Evolutionary conservation across 108 stramenopile species (phyloP).

Genomic region (Discostella stelligeroides): DNA sequence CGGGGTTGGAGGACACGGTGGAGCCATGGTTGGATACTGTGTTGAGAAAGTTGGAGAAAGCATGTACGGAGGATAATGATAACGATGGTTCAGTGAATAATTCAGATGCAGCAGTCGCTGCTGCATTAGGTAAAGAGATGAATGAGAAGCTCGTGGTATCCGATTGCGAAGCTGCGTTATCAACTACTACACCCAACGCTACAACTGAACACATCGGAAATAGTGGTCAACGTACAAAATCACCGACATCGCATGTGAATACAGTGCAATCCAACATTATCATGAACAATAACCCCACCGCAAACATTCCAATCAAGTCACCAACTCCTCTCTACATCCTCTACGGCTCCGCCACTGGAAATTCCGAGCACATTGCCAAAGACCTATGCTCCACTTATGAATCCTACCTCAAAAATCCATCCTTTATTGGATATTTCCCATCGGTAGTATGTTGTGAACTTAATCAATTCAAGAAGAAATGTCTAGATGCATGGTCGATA

Average conservation of each 20-base stretch:
- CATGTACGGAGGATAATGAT: slow-evolving; percentile 33
- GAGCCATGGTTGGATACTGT: slow-evolving; percentile 79
- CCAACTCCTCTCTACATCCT: slow-evolving; percentile 69
- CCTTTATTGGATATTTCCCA: slow-evolving; percentile 55
- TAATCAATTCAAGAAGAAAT: slow-evolving; percentile 72
- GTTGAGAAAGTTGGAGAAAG: slow-evolving; percentile 40
- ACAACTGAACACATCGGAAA: background rate
- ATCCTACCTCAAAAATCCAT: slow-evolving; percentile 38
- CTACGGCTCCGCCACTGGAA: slow-evolving; percentile 81
- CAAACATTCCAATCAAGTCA: slow-evolving; percentile 19
- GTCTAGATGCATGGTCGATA: slow-evolving; percentile 52
- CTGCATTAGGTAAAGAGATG: background rate
- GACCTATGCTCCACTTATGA: slow-evolving; percentile 67
- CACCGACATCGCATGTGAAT: too few relatives aligned
- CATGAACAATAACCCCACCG: too few relatives aligned
- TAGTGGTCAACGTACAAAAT: too few relatives aligned
- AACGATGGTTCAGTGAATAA: slow-evolving; percentile 5
- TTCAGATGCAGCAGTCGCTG: background rate
- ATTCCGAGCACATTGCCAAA: slow-evolving; percentile 82
- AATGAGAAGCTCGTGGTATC: background rate
- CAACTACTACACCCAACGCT: background rate
- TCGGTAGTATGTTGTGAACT: slow-evolving; percentile 64
- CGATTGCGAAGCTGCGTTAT: background rate
- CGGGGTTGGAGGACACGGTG: slow-evolving; percentile 83
- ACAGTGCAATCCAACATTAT: background rate